phyloP scores from a whole-genome alignment of 2,329 filamentous ascomycete genomes.

The Xylariaceae sp. region DNA sequence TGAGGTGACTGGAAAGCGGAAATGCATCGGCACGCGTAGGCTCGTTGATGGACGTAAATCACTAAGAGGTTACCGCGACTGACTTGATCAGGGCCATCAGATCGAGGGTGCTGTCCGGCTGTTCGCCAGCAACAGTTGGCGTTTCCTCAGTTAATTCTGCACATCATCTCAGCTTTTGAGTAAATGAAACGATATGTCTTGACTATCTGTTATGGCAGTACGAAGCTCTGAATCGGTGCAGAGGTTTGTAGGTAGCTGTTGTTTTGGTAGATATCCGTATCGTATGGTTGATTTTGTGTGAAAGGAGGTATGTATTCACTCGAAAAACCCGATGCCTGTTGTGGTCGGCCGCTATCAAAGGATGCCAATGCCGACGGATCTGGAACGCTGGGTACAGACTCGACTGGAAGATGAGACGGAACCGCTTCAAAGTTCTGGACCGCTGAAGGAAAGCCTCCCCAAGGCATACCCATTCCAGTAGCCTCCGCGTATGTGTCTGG shows the following conservation, averaged over 20 bases:
- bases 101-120: conserved; percentile 35
- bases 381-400: conserved; percentile 1
- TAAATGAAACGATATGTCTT: conserved; percentile 26
- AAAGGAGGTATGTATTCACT: conserved; percentile 1
- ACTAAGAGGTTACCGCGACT: conserved; percentile 37
- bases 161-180: too few relatives aligned
- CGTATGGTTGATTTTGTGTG: conserved; percentile 4
- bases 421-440: neutral
- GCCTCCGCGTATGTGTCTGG: neutral
- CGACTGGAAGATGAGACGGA: too few relatives aligned
- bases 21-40: conserved; percentile 38
- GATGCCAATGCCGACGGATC: conserved; percentile 3
- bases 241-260: conserved; percentile 9
- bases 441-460: conserved; percentile 5
- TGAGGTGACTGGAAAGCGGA: conserved; percentile 34
- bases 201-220: conserved; percentile 7
- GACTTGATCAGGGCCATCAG: conserved; percentile 34
- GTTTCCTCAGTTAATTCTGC: too few relatives aligned
- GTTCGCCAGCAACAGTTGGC: too few relatives aligned
- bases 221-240: conserved; percentile 11
- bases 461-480: conserved; percentile 5
- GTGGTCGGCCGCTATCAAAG: conserved; percentile 6
- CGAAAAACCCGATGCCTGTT: conserved; percentile 9
- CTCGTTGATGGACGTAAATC: conserved; percentile 39
- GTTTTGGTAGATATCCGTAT: conserved; percentile 2